phyloP scores from a whole-genome alignment of 192 early-diverging fungal genomes.

The Gorgonomyces haynaldii region DNA sequence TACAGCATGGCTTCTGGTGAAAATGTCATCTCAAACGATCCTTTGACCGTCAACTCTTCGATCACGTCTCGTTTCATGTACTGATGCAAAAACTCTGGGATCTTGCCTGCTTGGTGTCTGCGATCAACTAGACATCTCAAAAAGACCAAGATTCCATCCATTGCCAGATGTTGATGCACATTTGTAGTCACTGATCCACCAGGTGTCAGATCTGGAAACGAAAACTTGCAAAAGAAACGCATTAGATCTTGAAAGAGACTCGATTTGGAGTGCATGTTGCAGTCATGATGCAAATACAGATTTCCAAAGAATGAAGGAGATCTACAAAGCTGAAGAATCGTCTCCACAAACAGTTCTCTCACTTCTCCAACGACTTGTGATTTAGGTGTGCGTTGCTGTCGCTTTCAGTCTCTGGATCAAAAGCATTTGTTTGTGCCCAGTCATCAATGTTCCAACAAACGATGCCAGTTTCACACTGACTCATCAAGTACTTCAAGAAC shows the following conservation, averaged over 20 bases:
- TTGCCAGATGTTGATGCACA: constrained; percentile 52
- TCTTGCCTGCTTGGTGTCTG: not conserved
- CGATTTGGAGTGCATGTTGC: constrained; percentile 58
- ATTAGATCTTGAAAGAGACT: constrained; percentile 84
- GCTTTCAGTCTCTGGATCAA: not conserved
- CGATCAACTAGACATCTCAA: constrained; percentile 60
- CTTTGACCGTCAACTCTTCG: not conserved
- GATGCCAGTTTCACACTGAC: constrained; percentile 29
- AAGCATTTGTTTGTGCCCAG: not conserved
- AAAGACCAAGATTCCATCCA: constrained; percentile 63
- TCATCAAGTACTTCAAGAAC: constrained; percentile 48
- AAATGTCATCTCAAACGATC: constrained; percentile 12
- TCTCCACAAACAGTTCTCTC: constrained; percentile 76
- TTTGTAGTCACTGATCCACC: constrained; percentile 35
- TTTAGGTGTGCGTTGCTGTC: constrained; percentile 4
- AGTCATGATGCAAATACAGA: constrained; percentile 92
- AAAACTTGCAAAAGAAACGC: constrained; percentile 56
- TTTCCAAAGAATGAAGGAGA: constrained; percentile 69
- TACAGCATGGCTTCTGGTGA: constrained; percentile 21
- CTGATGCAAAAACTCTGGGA: not conserved
- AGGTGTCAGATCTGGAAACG: constrained; percentile 65
- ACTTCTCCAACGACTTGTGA: constrained; percentile 52
- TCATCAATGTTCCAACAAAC: constrained; percentile 42
- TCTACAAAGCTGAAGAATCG: constrained; percentile 57
- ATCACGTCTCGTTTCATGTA: not conserved